Evolutionary conservation across 2,329 filamentous ascomycete species (phyloP), one percentile per base, ranked within the genome.

Genomic region (Aureobasidium sp.): DNA sequence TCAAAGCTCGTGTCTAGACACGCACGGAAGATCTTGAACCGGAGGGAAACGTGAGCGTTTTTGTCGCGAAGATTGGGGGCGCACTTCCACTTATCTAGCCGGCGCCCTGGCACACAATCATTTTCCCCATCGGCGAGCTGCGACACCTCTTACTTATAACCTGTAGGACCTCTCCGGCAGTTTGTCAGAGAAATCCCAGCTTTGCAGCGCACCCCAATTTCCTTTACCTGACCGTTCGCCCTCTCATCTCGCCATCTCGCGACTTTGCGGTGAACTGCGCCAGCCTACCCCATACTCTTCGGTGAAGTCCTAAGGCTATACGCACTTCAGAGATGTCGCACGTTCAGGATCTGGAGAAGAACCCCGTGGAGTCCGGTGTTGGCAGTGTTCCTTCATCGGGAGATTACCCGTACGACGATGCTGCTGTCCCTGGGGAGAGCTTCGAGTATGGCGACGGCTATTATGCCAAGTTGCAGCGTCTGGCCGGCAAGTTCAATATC

Each of bases 401-500:
- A 49, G 62, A 69, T 62, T 66, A 65, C 24, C 60, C 62, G 17
- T 65, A 65, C 52, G 74, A 75, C 29, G 75, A 76, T 64, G 76
- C 76, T 53, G 82, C 81, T 14, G 81, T 86, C 3, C 77, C 78
- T 3, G 82, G 82, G 27, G 82, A 86, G 68, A 82, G 74, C 64
- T 85, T 87, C 66, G 78, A 79, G 63, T 76, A 82, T 63, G 84
- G 84, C 62, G 73, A 82, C 68, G 77, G 77, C 39, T 67, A 76
- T 62, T 85, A 84, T 68, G 84, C 83, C 19, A 83, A 78, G 68
- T 65, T 85, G 0, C 86, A 88, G 72, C 80, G 84, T 33, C 68
- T 89, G 15, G 87, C 85, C 0, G 85, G 81, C 47, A 84, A 80
- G 67, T 79, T 87, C 65, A 82, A 85, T 45, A 82, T 91, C 60